phyloP scores from a whole-genome alignment of 495 filamentous ascomycete genomes.

The Aspergillus coremiiformis region DNA sequence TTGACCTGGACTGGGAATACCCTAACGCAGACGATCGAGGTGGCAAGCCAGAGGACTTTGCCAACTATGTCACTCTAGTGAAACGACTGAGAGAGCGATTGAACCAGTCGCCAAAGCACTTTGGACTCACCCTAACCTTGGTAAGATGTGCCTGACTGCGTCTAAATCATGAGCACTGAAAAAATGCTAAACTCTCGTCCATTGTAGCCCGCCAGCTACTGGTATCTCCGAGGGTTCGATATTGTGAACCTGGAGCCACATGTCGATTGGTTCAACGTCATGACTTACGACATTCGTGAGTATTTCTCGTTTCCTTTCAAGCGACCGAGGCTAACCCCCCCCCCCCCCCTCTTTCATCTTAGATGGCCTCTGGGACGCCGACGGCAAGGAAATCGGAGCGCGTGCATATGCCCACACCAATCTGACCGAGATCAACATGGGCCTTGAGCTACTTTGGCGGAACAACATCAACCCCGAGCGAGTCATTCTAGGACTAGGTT shows the following conservation, averaged over 20 bases:
- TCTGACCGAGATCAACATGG: slow-evolving; percentile 31
- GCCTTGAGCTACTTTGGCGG: slow-evolving; percentile 34
- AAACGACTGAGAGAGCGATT: slow-evolving; percentile 34
- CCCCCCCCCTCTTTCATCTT: background rate
- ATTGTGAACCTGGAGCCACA: slow-evolving; percentile 30
- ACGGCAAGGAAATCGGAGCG: slow-evolving; percentile 11
- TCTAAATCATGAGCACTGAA: background rate
- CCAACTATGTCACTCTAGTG: slow-evolving; percentile 37
- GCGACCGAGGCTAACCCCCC: background rate
- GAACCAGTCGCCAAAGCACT: slow-evolving; percentile 18
- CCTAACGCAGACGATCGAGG: slow-evolving; percentile 34
- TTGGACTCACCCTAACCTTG: slow-evolving; percentile 30
- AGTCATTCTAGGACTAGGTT: slow-evolving; percentile 37
- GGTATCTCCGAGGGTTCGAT: slow-evolving; percentile 42
- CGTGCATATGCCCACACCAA: slow-evolving; percentile 30
- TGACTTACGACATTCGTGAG: slow-evolving; percentile 43
- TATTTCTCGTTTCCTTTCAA: background rate
- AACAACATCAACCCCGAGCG: slow-evolving; percentile 25
- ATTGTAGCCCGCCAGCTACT: slow-evolving; percentile 23
- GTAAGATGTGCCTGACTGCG: background rate
- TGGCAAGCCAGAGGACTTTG: slow-evolving; percentile 30
- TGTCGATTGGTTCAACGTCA: slow-evolving; percentile 45
- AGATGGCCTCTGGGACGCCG: slow-evolving; percentile 24
- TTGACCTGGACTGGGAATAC: slow-evolving; percentile 49
- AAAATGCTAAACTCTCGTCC: background rate